Base-by-base conservation (phyloP, 2,329 filamentous ascomycete genomes). In the Arthrobotrys entomopaga region DNA sequence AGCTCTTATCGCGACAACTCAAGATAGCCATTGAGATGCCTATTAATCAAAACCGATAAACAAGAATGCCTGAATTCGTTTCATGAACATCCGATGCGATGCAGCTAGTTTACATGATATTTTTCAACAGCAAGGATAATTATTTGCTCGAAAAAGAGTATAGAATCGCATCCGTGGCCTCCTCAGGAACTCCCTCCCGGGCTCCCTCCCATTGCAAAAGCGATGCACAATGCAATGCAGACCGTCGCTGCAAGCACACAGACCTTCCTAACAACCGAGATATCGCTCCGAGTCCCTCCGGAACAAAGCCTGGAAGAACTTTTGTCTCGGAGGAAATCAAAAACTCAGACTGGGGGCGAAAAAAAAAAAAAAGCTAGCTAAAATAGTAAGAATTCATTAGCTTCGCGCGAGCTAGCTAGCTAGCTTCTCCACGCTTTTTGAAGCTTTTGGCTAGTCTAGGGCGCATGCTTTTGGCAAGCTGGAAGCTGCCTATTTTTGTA, bases 281-380 rank as follows among this genome's bases (percentile, higher is more conserved):
- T 61, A 69, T 61, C 56, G 56, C 65, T 49, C 65, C 65, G 57
- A 69, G 65, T 69, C 56, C 22, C 65, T 69, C 65, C 65, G 65
- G 65, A n/a, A 61, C 56, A 50, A 56, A 49, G 42, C 20, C 56
- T 48, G 2, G 42, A 19, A 15, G 5, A 46, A n/a, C n/a, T n/a
- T n/a, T 13, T 15, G 42, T 46, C 16, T 43, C 40, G 40, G 13
- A 43, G 40, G 40, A 43, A 43, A 15, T 43, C 11, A 13, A 43
- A 40, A 13, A 43, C 11, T 43, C 3, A 4, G n/a, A 43, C n/a
- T 46, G 42, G 29, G 42, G 42, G 42, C 42, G 11, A 40, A 40
- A 40, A 40, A 40, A 40, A 46, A 46, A 46, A 46, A n/a, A 13
- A 46, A 46, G 16, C 42, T n/a, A 46, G 42, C 42, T 13, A n/a